Conservation (phyloP, 2,329 filamentous ascomycete species). For the Arthroderma sp. region DNA sequence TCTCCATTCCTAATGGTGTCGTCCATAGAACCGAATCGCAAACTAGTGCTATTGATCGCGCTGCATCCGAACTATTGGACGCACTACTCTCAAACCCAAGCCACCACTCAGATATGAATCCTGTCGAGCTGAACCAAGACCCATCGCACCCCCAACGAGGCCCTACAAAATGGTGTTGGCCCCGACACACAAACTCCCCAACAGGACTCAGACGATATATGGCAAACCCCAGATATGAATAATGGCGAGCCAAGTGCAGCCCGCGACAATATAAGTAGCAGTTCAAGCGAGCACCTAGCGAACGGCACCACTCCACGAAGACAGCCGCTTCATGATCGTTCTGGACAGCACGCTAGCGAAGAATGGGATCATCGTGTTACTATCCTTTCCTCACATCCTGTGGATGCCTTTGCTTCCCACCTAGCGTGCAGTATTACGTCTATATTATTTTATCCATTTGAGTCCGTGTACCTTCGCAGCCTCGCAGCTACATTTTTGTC, state of each 20-base stretch:
- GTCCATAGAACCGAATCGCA: conserved; percentile 14
- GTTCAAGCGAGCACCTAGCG: neutral
- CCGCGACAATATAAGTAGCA: neutral
- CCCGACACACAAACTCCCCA: conserved; percentile 3
- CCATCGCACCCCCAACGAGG: neutral
- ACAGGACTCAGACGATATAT: neutral
- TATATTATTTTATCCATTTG: conserved; percentile 31
- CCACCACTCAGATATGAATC: neutral
- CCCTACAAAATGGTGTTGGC: neutral
- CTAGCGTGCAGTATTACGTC: conserved; percentile 28
- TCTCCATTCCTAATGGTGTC: conserved; percentile 11
- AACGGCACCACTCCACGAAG: neutral
- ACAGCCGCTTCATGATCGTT: neutral
- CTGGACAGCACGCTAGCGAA: neutral
- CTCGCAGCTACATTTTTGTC: conserved; percentile 29
- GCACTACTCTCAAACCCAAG: conserved; percentile 21
- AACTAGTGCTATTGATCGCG: conserved; percentile 20
- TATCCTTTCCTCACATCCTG: conserved; percentile 32
- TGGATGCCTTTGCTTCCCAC: conserved; percentile 33
- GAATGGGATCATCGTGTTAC: conserved; percentile 28
- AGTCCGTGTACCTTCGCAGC: conserved; percentile 31
- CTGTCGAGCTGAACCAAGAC: too few species aligned
- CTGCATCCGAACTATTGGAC: conserved; percentile 25
- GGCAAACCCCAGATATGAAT: neutral
- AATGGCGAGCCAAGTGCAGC: neutral